phyloP scores from a whole-genome alignment of 306 rosid species.

The Vigna angularis region DNA sequence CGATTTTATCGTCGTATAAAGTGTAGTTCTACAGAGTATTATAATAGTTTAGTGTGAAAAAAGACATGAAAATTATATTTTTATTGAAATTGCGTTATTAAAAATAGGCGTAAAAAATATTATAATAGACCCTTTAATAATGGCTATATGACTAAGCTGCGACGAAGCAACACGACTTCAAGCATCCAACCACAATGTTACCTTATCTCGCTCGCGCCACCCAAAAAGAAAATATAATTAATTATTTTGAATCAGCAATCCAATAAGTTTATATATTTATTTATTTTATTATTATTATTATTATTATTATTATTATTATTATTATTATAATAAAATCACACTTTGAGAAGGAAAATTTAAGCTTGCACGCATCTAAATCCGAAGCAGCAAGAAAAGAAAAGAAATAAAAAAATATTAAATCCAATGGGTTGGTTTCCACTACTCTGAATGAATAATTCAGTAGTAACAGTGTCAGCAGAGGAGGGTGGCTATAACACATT shows the following conservation, averaged over 20 bases:
- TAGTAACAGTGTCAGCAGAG: neutral
- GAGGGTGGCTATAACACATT: neutral
- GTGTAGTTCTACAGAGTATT: no score
- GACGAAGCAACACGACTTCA: neutral
- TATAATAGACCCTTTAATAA: no score
- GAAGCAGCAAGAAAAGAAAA: neutral
- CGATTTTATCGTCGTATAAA: no score
- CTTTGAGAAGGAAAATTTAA: neutral
- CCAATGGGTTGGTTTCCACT: constrained; percentile 16
- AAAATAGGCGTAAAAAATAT: no score
- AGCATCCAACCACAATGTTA: constrained; percentile 1
- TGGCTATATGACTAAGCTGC: no score
- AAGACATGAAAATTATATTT: no score
- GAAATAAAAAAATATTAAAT: neutral
- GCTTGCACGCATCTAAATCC: constrained; percentile 32
- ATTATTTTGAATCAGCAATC: neutral
- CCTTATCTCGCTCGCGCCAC: neutral
- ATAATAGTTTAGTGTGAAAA: no score
- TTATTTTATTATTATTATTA: no score
- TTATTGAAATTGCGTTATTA: no score
- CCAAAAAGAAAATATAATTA: neutral
- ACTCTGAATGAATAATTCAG: neutral
- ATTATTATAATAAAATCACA: neutral
- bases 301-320: no score
- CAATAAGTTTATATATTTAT: neutral